Conservation (phyloP, 2,329 filamentous ascomycete species). For the Botrytis tulipae region DNA sequence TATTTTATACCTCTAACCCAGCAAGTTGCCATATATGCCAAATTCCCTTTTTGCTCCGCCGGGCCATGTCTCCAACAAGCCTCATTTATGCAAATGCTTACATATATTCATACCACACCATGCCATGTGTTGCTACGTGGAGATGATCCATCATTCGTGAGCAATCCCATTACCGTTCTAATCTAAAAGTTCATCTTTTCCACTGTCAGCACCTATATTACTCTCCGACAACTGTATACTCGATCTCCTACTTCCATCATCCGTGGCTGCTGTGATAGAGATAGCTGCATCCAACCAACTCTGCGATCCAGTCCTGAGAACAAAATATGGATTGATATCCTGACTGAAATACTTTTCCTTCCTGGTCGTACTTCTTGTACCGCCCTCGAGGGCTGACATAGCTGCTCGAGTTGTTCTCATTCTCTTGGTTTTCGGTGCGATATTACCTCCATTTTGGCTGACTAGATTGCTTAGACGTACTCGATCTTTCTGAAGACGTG, state of each 20-base stretch:
- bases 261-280: not conserved
- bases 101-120: not conserved
- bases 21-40: not conserved
- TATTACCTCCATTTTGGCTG: constrained; percentile 56
- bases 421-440: constrained; percentile 48
- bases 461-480: constrained; percentile 60
- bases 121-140: not conserved
- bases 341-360: constrained; percentile 70
- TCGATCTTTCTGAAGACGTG: constrained; percentile 66
- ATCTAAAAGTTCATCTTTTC: constrained; percentile 13
- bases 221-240: constrained; percentile 17
- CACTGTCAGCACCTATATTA: not conserved
- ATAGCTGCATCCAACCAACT: constrained; percentile 33
- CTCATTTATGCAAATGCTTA: constrained; percentile 1
- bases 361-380: constrained; percentile 63
- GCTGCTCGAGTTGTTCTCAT: constrained; percentile 71
- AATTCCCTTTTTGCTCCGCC: not conserved
- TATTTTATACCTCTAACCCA: not conserved
- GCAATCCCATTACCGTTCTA: not conserved
- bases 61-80: not conserved
- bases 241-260: constrained; percentile 14
- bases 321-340: constrained; percentile 56
- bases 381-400: constrained; percentile 74
- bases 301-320: constrained; percentile 60
- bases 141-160: not conserved